Conservation (phyloP, 2,329 filamentous ascomycete genomes). For the Pyrenochaeta sp. region DNA sequence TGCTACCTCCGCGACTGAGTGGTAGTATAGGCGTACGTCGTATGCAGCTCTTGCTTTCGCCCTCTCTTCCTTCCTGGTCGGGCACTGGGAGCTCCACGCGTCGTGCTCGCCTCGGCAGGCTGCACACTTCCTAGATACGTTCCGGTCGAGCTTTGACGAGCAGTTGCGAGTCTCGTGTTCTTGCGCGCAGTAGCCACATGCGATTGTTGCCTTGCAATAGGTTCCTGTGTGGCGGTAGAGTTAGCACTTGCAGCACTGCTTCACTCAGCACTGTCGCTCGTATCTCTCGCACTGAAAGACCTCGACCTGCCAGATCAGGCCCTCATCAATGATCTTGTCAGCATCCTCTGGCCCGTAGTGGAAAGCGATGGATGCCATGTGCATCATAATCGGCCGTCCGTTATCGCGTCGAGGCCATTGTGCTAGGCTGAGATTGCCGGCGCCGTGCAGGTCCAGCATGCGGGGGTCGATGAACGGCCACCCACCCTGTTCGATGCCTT, state of each 20-base stretch:
- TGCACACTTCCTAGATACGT: constrained; percentile 17
- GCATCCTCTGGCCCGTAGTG: constrained; percentile 11
- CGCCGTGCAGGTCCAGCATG: constrained; percentile 1
- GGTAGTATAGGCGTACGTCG: constrained; percentile 12
- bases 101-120: constrained; percentile 18
- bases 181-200: constrained; percentile 19
- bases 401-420: background rate
- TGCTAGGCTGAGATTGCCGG: background rate
- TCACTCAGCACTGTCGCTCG: constrained; percentile 16
- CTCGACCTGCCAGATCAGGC: constrained; percentile 20
- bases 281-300: constrained; percentile 22
- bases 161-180: constrained; percentile 15
- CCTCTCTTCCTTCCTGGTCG: constrained; percentile 21
- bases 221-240: constrained; percentile 27
- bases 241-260: constrained; percentile 23
- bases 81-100: constrained; percentile 17
- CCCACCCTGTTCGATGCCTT: background rate
- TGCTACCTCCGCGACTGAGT: constrained; percentile 11
- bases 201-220: constrained; percentile 25
- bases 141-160: constrained; percentile 10
- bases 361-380: background rate
- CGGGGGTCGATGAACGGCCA: constrained; percentile 2
- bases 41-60: constrained; percentile 18
- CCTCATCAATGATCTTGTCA: constrained; percentile 26
- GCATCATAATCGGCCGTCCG: background rate